These are phyloP conservation scores for Mycena belliarum DNA, from an alignment of 768 basidiomycete genomes.

Conservation along the genomic window DNA sequence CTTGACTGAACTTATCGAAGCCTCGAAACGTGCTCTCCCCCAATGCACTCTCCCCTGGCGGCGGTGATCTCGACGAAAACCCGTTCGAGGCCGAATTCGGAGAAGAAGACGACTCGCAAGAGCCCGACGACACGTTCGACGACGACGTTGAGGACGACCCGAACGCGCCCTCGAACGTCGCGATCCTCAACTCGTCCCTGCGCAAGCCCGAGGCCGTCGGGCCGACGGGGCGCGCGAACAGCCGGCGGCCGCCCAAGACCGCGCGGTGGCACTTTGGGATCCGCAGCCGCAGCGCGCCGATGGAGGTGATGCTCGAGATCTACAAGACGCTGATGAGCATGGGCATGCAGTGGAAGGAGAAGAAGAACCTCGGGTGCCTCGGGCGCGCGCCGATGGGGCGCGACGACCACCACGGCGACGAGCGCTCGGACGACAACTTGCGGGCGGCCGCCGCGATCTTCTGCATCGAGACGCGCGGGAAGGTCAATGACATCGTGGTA, in stretches of 20 bases:
- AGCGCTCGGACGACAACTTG: slow-evolving; percentile 67
- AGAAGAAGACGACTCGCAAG: slow-evolving; percentile 56
- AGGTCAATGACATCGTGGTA: slow-evolving; percentile 92
- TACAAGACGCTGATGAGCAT: slow-evolving; percentile 88
- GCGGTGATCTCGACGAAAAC: slow-evolving; percentile 67
- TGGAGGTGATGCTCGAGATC: slow-evolving; percentile 99
- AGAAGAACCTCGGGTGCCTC: slow-evolving; percentile 73
- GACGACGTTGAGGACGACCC: slow-evolving; percentile 39
- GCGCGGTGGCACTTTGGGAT: slow-evolving; percentile 96
- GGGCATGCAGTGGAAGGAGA: slow-evolving; percentile 98
- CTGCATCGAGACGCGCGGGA: slow-evolving; percentile 90
- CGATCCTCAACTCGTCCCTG: slow-evolving; percentile 87
- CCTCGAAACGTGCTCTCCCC: slow-evolving; percentile 74
- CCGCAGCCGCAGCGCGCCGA: slow-evolving; percentile 88
- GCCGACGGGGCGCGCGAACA: slow-evolving; percentile 18
- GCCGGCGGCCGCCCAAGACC: slow-evolving; percentile 38
- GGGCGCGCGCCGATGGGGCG: slow-evolving; percentile 40
- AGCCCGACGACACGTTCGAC: slow-evolving; percentile 42
- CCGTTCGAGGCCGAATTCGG: slow-evolving; percentile 80
- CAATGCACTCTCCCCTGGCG: slow-evolving; percentile 60
- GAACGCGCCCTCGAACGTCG: slow-evolving; percentile 55
- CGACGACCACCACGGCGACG: slow-evolving; percentile 54
- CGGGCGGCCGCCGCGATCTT: slow-evolving; percentile 78
- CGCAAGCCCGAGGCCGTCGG: slow-evolving; percentile 39
- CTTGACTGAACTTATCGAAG: slow-evolving; percentile 39